These are phyloP conservation scores for Coleophoma cylindrospora DNA, from an alignment of 2,329 filamentous ascomycete genomes.

Conservation along the genomic window DNA sequence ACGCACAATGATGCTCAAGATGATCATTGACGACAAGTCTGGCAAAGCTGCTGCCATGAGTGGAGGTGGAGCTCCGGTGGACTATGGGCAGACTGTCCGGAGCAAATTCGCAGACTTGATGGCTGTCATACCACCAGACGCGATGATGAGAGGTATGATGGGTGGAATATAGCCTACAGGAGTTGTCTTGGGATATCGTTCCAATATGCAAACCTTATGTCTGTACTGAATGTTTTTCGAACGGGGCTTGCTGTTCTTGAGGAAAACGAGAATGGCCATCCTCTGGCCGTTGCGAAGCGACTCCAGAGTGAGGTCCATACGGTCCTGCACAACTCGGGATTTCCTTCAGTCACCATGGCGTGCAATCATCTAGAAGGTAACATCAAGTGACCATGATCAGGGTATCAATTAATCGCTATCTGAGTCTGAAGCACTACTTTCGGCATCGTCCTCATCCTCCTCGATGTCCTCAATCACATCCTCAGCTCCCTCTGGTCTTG, in stretches of 20 bases:
- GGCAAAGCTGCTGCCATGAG: slow-evolving; percentile 14
- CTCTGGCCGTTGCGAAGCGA: too few species aligned
- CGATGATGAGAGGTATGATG: slow-evolving; percentile 4
- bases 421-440: slow-evolving; percentile 16
- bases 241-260: too few species aligned
- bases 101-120: slow-evolving; percentile 11
- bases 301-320: too few species aligned
- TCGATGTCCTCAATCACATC: slow-evolving; percentile 29
- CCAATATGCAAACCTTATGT: too few species aligned
- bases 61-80: slow-evolving; percentile 6
- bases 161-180: background rate
- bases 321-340: too few species aligned
- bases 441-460: slow-evolving; percentile 14
- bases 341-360: too few species aligned
- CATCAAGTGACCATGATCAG: background rate
- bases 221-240: too few species aligned
- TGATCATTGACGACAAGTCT: slow-evolving; percentile 16
- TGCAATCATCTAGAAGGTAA: too few species aligned
- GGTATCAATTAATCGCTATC: slow-evolving; percentile 29
- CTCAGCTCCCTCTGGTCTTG: slow-evolving; percentile 54
- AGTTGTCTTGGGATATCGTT: too few species aligned
- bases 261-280: too few species aligned
- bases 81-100: slow-evolving; percentile 12
- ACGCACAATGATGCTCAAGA: slow-evolving; percentile 13
- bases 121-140: slow-evolving; percentile 6